Evolutionary conservation across 768 basidiomycete species (phyloP), one percentile per base, ranked within the genome.

Genomic region (Hericium alpestre): DNA sequence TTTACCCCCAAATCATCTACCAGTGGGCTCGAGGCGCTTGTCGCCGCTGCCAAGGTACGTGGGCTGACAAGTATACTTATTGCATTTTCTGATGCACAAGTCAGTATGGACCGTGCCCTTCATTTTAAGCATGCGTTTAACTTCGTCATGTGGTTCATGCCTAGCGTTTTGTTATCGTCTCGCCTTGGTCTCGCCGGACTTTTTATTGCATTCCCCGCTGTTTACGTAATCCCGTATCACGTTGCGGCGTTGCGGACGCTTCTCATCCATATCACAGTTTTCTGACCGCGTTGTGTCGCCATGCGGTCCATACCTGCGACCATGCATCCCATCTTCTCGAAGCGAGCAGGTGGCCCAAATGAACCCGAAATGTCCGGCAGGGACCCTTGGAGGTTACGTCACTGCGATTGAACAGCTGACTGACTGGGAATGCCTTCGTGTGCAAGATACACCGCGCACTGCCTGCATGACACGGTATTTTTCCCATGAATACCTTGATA

Each of bases 1-100:
- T 69, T 65, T 62, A 63, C 63, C 43, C 65, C 70, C 20, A 62
- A 70, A 56, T 55, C 65, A 2, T 32, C 55, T 12, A 43, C 59
- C 39, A 56, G 59, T 27, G 61, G 61, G 10, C 12, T 63, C 10
- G 56, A 61, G 15, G 59, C 48, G 4, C 32, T 54, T 11, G 50
- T 63, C 22, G 56, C 61, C 7, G 61, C 48, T 22, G 59, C 61
- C 13, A 59, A 63, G 56, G 61, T 61, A 20, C 16, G 58, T 53
- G 16, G 9, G 7, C n/a, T 46, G 6, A 46, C 7, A 20, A 9
- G 5, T 46, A 2, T n/a, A 18, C 8, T 3, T 13, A 18, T 46
- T 10, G 16, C 11, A 20, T n/a, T 4, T 3, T 46, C 43, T 46
- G 16, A 46, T 7, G 8, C 15, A 46, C 9, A 46, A 18, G 25